Evolutionary conservation across 768 basidiomycete species (phyloP).

Genomic region (Artomyces pyxidatus): DNA sequence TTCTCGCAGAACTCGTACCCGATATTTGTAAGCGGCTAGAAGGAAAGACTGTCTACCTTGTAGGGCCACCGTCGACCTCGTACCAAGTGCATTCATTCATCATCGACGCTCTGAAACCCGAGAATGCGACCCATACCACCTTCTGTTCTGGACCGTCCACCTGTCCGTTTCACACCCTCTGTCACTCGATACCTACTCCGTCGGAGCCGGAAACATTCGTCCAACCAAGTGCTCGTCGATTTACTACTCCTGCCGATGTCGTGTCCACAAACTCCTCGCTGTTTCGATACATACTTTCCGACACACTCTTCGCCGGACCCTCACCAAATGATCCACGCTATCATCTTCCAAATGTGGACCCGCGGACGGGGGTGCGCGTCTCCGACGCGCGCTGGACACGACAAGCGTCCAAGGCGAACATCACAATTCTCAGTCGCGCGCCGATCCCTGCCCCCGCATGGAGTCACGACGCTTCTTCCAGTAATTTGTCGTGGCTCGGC

Average conservation of each 20-base stretch:
- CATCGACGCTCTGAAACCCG: not conserved
- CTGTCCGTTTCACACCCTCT: slow-evolving; percentile 9
- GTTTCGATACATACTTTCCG: slow-evolving; percentile 9
- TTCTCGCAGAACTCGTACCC: too few species aligned
- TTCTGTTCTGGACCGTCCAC: slow-evolving; percentile 6
- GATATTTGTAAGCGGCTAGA: too few species aligned
- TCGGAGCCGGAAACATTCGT: too few species aligned
- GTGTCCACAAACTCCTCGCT: slow-evolving; percentile 1
- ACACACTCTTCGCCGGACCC: slow-evolving; percentile 1
- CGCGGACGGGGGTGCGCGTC: slow-evolving; percentile 9
- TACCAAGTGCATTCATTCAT: not conserved
- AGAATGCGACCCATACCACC: not conserved
- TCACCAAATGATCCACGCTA: not conserved
- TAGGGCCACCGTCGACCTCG: not conserved
- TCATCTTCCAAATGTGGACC: slow-evolving; percentile 3
- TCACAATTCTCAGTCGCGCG: slow-evolving; percentile 8
- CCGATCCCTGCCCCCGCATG: slow-evolving; percentile 12
- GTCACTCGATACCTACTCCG: not conserved
- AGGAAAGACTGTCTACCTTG: not conserved
- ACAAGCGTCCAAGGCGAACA: not conserved
- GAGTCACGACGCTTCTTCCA: slow-evolving; percentile 6
- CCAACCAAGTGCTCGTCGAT: too few species aligned
- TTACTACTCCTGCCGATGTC: not conserved
- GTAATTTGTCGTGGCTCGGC: slow-evolving; percentile 6
- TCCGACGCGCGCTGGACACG: slow-evolving; percentile 6